Conservation (phyloP, 306 rosid species). For the Fagus sylvatica region DNA sequence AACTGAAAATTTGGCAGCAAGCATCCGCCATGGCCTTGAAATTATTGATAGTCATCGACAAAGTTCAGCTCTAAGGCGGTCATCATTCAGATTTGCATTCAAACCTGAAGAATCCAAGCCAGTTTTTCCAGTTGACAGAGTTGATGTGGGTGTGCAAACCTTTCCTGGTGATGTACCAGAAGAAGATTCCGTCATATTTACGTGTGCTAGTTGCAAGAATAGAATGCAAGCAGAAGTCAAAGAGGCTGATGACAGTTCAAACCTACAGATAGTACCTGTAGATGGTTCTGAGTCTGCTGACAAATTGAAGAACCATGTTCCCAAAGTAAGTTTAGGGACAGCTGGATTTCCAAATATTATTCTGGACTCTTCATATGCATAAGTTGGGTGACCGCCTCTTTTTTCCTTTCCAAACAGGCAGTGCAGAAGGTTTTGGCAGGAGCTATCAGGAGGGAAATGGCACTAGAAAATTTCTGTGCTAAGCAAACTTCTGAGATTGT, state of each 20-base stretch:
- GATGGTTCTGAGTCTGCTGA: slow-evolving; percentile 64
- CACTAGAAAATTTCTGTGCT: slow-evolving; percentile 84
- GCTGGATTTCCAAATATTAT: slow-evolving; percentile 26
- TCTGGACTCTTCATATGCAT: slow-evolving; percentile 15
- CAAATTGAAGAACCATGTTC: slow-evolving; percentile 71
- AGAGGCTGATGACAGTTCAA: slow-evolving; percentile 52
- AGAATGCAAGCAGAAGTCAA: slow-evolving; percentile 52
- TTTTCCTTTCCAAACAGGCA: slow-evolving; percentile 46
- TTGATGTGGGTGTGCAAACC: slow-evolving; percentile 82
- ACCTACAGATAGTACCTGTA: slow-evolving; percentile 69
- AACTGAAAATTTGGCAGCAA: slow-evolving; percentile 82
- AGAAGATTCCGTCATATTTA: slow-evolving; percentile 50
- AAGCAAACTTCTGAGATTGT: slow-evolving; percentile 73
- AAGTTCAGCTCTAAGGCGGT: slow-evolving; percentile 69
- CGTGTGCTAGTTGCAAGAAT: slow-evolving; percentile 69
- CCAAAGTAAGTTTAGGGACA: slow-evolving; percentile 62
- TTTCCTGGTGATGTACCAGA: slow-evolving; percentile 31
- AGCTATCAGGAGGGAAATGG: slow-evolving; percentile 98
- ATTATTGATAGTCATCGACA: slow-evolving; percentile 61
- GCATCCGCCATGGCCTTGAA: slow-evolving; percentile 93
- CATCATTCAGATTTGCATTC: slow-evolving; percentile 72
- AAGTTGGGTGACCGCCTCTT: slow-evolving; percentile 10
- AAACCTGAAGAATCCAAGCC: slow-evolving; percentile 62
- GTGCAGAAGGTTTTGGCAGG: slow-evolving; percentile 94
- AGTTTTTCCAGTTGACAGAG: slow-evolving; percentile 50